These are phyloP conservation scores for Naganishia randhawae DNA, from an alignment of 768 basidiomycete species.

Conservation along the genomic window DNA sequence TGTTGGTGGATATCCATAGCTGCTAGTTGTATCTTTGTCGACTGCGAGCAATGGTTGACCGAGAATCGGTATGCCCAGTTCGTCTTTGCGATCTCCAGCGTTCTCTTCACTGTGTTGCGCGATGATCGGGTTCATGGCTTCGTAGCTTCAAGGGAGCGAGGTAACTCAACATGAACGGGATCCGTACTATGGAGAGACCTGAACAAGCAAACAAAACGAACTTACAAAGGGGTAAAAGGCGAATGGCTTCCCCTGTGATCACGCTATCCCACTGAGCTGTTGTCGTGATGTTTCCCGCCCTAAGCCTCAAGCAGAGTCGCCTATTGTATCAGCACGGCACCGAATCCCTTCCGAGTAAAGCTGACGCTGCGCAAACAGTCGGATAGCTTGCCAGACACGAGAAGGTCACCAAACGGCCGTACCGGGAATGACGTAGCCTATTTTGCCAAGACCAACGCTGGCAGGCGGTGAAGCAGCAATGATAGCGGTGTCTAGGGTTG, in stretches of 20 bases:
- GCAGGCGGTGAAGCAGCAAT: background rate
- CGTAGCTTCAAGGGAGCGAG: too few relatives aligned
- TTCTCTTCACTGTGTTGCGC: background rate
- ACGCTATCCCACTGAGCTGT: background rate
- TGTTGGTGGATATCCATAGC: background rate
- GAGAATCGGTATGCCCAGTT: background rate
- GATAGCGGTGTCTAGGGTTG: too few relatives aligned
- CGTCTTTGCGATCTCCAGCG: background rate
- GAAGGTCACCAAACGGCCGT: background rate
- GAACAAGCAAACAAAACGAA: background rate
- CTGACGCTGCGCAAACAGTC: background rate
- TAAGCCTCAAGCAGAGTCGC: background rate
- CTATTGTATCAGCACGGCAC: background rate
- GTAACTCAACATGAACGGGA: background rate
- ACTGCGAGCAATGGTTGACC: background rate
- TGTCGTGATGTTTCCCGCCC: background rate
- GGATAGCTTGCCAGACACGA: background rate
- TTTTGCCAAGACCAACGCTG: background rate
- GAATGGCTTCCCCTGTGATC: background rate
- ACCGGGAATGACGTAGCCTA: background rate
- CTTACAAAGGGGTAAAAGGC: background rate
- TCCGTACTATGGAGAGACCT: background rate
- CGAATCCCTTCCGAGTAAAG: background rate
- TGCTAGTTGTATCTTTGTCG: background rate
- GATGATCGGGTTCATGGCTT: background rate